These are phyloP conservation scores for Zymoseptoria ardabiliae DNA, from an alignment of 2,329 filamentous ascomycete genomes.

Conservation along the genomic window DNA sequence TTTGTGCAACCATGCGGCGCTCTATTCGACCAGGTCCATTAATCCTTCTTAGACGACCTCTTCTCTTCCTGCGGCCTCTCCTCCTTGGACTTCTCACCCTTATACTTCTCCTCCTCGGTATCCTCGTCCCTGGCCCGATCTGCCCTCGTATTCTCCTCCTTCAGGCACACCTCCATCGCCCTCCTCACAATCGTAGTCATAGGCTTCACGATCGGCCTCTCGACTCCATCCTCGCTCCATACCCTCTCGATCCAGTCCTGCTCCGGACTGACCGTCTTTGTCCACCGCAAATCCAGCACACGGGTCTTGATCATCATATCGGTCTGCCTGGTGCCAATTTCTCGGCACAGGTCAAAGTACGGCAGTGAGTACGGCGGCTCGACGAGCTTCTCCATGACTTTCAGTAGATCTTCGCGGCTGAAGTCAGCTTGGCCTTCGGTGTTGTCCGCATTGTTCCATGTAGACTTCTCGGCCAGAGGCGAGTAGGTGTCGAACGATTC, in stretches of 20 bases:
- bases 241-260: conserved; percentile 9
- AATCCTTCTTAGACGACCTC: not conserved
- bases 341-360: conserved; percentile 14
- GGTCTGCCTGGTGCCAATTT: conserved; percentile 12
- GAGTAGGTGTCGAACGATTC: conserved; percentile 11
- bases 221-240: conserved; percentile 12
- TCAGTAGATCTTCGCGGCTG: conserved; percentile 8
- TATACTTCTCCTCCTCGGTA: not conserved
- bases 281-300: conserved; percentile 15
- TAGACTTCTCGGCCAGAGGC: conserved; percentile 9
- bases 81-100: not conserved
- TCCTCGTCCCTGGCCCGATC: not conserved
- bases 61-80: not conserved
- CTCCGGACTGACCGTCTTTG: conserved; percentile 10
- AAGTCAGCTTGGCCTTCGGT: conserved; percentile 7
- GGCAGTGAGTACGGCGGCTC: conserved; percentile 11
- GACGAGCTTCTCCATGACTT: conserved; percentile 14
- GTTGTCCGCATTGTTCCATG: conserved; percentile 7
- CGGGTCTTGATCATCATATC: conserved; percentile 16
- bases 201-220: conserved; percentile 11
- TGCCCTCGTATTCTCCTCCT: conserved; percentile 5
- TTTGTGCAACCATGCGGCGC: no score
- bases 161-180: conserved; percentile 14
- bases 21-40: not conserved
- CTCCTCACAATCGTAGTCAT: conserved; percentile 15